Percentiles rank a stretch among this genome's conserved stretches.
Evolutionary conservation across 2,329 filamentous ascomycete genomes (phyloP).

Genomic region (Aspergillus novoparasiticus): DNA sequence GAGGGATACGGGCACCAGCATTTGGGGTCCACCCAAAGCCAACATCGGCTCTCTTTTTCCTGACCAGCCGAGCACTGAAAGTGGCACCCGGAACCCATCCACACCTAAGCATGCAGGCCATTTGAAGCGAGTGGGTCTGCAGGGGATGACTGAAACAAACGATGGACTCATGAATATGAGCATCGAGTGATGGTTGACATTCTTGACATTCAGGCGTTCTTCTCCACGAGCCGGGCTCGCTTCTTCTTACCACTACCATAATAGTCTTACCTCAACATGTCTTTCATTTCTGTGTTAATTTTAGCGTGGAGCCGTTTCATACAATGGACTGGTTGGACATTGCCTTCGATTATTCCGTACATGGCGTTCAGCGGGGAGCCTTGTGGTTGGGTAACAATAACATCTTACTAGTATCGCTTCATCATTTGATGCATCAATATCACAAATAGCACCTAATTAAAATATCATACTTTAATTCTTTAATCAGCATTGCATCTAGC

Average conservation of each 20-base stretch:
- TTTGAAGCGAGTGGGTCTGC: constrained; percentile 70
- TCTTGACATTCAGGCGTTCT: background rate
- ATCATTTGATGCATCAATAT: background rate
- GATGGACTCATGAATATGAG: constrained; percentile 97
- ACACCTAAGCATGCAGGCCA: constrained; percentile 48
- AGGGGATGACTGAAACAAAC: constrained; percentile 94
- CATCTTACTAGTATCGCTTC: background rate
- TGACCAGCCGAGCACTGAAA: constrained; percentile 52
- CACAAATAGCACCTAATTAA: background rate
- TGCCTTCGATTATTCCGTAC: background rate
- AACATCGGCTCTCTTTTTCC: constrained; percentile 55
- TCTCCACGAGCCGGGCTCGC: constrained; percentile 16
- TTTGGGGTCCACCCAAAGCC: constrained; percentile 72
- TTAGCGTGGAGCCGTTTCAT: background rate
- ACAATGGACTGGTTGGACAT: background rate
- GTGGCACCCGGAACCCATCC: constrained; percentile 55
- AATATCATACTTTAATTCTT: background rate
- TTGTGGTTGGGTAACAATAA: background rate
- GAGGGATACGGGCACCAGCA: constrained; percentile 59
- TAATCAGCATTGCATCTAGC: background rate
- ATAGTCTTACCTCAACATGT: background rate
- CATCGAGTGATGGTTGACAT: constrained; percentile 67
- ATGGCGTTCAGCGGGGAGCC: background rate
- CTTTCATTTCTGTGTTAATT: background rate
- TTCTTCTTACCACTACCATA: no score